phyloP scores from a whole-genome alignment of 768 basidiomycete species.

The Trametes cingulata region DNA sequence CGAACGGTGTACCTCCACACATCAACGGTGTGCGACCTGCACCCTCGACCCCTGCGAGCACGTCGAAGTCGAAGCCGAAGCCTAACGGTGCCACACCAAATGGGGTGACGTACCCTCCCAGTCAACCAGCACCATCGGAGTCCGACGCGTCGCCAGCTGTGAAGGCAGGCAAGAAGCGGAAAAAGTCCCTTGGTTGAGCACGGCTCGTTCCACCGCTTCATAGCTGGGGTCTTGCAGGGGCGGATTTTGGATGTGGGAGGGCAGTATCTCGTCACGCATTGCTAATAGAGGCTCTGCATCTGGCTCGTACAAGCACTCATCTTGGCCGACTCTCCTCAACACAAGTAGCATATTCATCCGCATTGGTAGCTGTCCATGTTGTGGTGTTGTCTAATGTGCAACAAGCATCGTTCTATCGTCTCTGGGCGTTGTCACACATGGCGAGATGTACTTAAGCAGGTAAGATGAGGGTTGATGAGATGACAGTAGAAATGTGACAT shows the following conservation, averaged over 20 bases:
- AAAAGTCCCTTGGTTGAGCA: slow-evolving; percentile 43
- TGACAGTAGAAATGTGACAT: too few relatives aligned
- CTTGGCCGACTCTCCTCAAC: not conserved
- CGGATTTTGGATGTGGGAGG: not conserved
- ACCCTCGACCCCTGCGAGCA: slow-evolving; percentile 9
- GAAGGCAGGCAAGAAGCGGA: slow-evolving; percentile 55
- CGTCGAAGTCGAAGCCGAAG: slow-evolving; percentile 15
- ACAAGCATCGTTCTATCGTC: not conserved
- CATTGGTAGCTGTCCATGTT: slow-evolving; percentile 7
- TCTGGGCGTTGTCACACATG: not conserved
- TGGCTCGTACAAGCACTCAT: not conserved
- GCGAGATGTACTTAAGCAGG: too few relatives aligned
- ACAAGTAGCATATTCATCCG: not conserved
- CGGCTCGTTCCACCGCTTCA: not conserved
- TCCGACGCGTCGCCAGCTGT: slow-evolving; percentile 24
- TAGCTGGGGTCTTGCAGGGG: not conserved
- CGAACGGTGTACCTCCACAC: slow-evolving; percentile 15
- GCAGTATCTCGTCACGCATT: slow-evolving; percentile 4
- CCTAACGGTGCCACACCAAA: slow-evolving; percentile 12
- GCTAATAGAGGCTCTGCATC: slow-evolving; percentile 2
- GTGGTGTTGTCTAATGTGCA: not conserved
- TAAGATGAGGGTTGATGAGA: too few relatives aligned
- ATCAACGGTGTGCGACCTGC: slow-evolving; percentile 14
- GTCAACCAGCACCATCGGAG: slow-evolving; percentile 8
- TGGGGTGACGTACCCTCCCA: slow-evolving; percentile 8